Percentiles rank a stretch among this genome's conserved stretches.
Conservation (phyloP, 768 basidiomycete species). For the Wakefieldia striispora region DNA sequence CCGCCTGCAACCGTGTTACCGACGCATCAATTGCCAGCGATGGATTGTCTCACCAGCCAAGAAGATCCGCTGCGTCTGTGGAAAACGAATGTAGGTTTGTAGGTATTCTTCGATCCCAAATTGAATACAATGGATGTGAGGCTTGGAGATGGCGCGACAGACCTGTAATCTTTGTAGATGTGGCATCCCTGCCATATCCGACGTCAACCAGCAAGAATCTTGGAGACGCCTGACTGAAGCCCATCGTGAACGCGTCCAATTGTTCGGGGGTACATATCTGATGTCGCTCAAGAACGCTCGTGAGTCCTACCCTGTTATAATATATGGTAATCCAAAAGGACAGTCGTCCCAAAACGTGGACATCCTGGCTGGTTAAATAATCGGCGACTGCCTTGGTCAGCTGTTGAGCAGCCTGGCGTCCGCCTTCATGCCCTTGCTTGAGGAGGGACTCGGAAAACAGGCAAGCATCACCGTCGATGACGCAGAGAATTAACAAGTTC, state of each 20-base stretch:
- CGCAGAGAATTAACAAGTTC: constrained; percentile 68
- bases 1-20: constrained; percentile 42
- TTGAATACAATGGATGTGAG: not conserved
- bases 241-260: constrained; percentile 65
- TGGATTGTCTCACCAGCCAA: constrained; percentile 52
- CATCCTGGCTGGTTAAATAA: constrained; percentile 59
- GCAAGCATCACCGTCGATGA: constrained; percentile 71
- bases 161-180: constrained; percentile 74
- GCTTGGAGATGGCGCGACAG: constrained; percentile 1
- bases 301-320: constrained; percentile 59
- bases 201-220: constrained; percentile 71
- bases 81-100: constrained; percentile 66
- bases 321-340: constrained; percentile 78
- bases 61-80: constrained; percentile 73
- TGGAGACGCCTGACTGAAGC: constrained; percentile 73
- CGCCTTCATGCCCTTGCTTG: constrained; percentile 62
- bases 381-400: constrained; percentile 69
- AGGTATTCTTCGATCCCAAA: constrained; percentile 54
- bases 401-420: constrained; percentile 55
- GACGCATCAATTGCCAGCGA: not conserved
- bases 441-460: constrained; percentile 62
- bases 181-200: constrained; percentile 58
- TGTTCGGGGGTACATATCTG: constrained; percentile 63
- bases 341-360: constrained; percentile 58
- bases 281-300: constrained; percentile 48